Evolutionary conservation across 257 asterid species (phyloP), one percentile per base, ranked within the genome.

Genomic region (Sherardia arvensis): DNA sequence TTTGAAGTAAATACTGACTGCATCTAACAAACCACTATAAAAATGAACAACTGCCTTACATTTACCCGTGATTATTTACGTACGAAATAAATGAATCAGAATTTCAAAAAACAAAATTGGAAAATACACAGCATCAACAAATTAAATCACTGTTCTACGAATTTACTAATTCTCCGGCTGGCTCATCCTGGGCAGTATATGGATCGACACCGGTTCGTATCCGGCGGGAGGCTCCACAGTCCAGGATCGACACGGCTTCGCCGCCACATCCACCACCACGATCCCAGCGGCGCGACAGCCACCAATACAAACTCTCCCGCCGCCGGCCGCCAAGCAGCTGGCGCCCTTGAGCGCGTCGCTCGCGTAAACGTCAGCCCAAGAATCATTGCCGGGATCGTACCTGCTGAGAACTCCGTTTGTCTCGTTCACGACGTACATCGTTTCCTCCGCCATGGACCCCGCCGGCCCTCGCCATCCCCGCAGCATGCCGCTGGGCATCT

Each of bases 401-500:
- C 8, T 80, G 23, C 69, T 86, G 49, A 89, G 64, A 22, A 58
- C 68, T 0, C 96, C 97, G 26, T 69, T 85, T 0, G 84, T 73
- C 61, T 87, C 96, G 49, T 87, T 94, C 71, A 85, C 95, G 69
- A 59, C 72, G 66, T 70, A 90, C 4, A 87, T 66, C 0, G 76
- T 82, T 57, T 90, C 91, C 75, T 87, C 96, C 3, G 71, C 83
- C 93, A 90, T 80, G 12, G 91, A 75, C 7, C 90, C 94, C 61
- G 86, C 91, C 21, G 97, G 94, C 0, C 97, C 97, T 45, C 80
- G 70, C 97, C 97, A 89, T 1, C 97, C 97, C 2, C 49, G 61
- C 64, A 83, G 45, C 97, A 89, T 89, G 43, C 95, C 95, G n/a
- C 68, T 82, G 62, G 96, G 95, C 96, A 89, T 89, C 69, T 81